A percentile compares a stretch with the other conserved stretches of the same genome.
Evolutionary conservation across 805 yeast genomes (phyloP).

Genomic region (Yarrowia sp.): DNA sequence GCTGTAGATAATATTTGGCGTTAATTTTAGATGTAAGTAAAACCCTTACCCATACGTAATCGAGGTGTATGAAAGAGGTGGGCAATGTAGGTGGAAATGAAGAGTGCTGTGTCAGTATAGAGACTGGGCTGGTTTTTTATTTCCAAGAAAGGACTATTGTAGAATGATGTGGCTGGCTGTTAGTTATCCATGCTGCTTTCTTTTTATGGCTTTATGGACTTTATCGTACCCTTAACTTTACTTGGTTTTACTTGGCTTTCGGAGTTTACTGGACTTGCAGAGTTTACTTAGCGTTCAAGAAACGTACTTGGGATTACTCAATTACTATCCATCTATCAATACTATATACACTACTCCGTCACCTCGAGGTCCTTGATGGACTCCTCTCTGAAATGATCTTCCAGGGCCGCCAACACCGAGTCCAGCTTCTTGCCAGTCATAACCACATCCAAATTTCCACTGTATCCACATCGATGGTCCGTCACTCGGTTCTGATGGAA

Average conservation of each 20-base stretch:
- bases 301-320: neutral
- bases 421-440: conserved; percentile 60
- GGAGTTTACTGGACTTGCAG: neutral
- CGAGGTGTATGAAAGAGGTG: too few relatives aligned
- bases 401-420: conserved; percentile 54
- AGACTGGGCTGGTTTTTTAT: too few relatives aligned
- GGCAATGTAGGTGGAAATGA: too few relatives aligned
- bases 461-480: conserved; percentile 84
- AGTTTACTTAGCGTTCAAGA: neutral
- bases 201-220: neutral
- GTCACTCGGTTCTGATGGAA: conserved; percentile 90
- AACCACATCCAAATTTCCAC: conserved; percentile 68
- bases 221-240: neutral
- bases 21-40: too few relatives aligned
- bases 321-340: neutral
- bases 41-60: neutral
- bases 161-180: too few relatives aligned
- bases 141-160: too few relatives aligned
- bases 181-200: too few relatives aligned
- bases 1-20: neutral
- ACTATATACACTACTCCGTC: conserved; percentile 20
- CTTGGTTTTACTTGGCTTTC: neutral
- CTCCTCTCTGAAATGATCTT: conserved; percentile 43
- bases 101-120: too few relatives aligned
- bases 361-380: conserved; percentile 44